Evolutionary conservation across 345 rosid genomes (phyloP).

Genomic region (Eucalyptus marginata): DNA sequence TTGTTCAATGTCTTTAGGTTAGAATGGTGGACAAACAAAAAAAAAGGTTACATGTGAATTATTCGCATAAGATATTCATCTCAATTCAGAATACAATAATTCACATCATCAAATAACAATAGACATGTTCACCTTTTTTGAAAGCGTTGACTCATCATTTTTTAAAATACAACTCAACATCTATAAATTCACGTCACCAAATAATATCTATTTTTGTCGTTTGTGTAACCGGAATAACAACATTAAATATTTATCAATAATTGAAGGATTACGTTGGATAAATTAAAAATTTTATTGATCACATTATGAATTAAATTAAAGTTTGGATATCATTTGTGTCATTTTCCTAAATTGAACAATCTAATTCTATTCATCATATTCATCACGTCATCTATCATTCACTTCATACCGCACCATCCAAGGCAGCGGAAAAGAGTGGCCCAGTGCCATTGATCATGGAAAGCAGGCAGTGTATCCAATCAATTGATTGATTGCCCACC

Average conservation of each 20-base stretch:
- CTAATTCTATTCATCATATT: neutral
- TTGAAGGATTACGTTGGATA: too few species aligned
- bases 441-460: neutral
- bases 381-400: neutral
- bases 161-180: too few species aligned
- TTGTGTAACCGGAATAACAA: fast-evolving
- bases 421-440: neutral
- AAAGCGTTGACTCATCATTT: neutral
- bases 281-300: too few species aligned
- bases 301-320: too few species aligned
- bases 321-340: fast-evolving
- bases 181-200: neutral
- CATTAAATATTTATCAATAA: fast-evolving
- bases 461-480: fast-evolving
- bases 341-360: too few species aligned
- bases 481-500: neutral
- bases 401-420: neutral
- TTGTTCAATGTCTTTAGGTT: too few species aligned
- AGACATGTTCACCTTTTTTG: neutral
- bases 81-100: too few species aligned
- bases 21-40: too few species aligned
- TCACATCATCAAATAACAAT: too few species aligned
- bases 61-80: too few species aligned
- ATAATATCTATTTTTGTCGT: too few species aligned
- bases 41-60: too few species aligned